Evolutionary conservation across 345 rosid species (phyloP), one percentile per base, ranked within the genome.

Genomic region (Eutrema yunnanense): DNA sequence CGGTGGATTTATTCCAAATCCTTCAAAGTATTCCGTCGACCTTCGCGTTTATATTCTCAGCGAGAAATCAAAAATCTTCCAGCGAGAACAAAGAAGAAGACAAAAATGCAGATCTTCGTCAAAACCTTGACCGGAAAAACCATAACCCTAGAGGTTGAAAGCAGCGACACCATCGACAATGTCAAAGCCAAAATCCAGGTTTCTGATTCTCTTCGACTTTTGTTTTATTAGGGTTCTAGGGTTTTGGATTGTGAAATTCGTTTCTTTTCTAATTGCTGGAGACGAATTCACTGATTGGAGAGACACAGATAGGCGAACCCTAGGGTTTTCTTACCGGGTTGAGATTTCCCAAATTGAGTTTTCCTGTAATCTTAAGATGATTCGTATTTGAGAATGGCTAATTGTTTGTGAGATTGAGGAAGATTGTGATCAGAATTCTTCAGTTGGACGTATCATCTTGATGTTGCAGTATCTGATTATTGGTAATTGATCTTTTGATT

Each of bases 121-220:
- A 84, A 84, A 76, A 84, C 87, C 56, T 64, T 82, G 19, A 80
- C 87, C 11, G 87, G 87, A 0, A 84, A 84, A 79, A 84, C 87
- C 40, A 80, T 84, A 55, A 84, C 87, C 67, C 81, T 84, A 75
- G 87, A 82, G 73, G 85, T 82, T 16, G 87, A 84, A 69, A 76
- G 84, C 62, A 82, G 85, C 54, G 87, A 84, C 69, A 84, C 85
- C 67, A 60, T 82, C 74, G 87, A 84, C 77, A 84, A 84, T 80
- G 85, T 84, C 72, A 84, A 84, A 73, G 72, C 80, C 57, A 84
- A 84, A 79, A 84, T 84, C 47, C 87, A 82, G 87, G 85, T 84
- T 0, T 13, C 19, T 78, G 0, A 3, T 14, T 1, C 40, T 56
- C 69, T 65, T 50, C 9, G 2, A 44, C 63, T 1, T 0, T 34